Evolutionary conservation across 768 basidiomycete species (phyloP).

Genomic region (Kockovaella imperatae): DNA sequence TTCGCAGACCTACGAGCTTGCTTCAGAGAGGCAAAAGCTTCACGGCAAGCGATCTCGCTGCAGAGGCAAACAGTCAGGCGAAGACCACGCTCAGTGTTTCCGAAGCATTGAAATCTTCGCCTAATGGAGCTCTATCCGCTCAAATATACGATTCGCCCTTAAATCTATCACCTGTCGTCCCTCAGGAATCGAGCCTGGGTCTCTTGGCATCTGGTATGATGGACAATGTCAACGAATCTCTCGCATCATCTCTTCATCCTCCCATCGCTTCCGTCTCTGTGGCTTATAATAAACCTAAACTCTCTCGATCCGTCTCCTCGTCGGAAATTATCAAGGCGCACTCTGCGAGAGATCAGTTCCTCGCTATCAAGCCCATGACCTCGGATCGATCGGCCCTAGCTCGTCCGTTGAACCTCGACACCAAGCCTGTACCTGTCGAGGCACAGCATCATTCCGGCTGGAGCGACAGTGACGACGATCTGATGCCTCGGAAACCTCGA

Average conservation of each 20-base stretch:
- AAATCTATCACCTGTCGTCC: no score
- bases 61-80: constrained; percentile 11
- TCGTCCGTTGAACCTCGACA: constrained; percentile 3
- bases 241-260: no score
- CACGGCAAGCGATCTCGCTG: constrained; percentile 34
- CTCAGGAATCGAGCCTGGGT: no score
- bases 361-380: constrained; percentile 9
- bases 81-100: background rate
- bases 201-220: no score
- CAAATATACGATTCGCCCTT: no score
- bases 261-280: no score
- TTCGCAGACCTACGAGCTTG: constrained; percentile 18
- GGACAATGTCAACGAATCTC: no score
- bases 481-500: background rate
- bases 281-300: no score
- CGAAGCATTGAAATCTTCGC: no score
- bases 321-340: no score
- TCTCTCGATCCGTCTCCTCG: no score
- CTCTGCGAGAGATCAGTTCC: constrained; percentile 6
- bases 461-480: constrained; percentile 24
- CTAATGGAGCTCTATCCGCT: no score
- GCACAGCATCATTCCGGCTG: constrained; percentile 11
- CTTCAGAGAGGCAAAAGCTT: constrained; percentile 38
- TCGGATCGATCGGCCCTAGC: constrained; percentile 10
- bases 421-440: background rate